These are phyloP conservation scores for Trichoderma cornu-damae DNA, from an alignment of 2,329 filamentous ascomycete genomes.

Conservation along the genomic window DNA sequence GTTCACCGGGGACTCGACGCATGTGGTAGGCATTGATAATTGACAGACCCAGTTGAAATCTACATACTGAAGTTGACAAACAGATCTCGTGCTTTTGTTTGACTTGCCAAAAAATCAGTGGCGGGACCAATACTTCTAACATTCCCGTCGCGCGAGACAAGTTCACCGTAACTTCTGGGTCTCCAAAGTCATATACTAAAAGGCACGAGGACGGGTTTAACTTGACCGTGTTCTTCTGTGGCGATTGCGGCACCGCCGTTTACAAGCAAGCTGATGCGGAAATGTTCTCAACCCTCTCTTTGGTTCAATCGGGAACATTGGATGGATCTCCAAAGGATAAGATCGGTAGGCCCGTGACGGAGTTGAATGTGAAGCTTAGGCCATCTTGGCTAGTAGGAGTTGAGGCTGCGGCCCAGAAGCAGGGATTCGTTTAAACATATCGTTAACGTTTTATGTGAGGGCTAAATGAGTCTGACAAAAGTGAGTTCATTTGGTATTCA, in stretches of 20 bases:
- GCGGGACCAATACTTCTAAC: not conserved
- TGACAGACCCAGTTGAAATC: not conserved
- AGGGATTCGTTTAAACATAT: conserved; percentile 2
- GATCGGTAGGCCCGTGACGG: not conserved
- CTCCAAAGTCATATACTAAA: conserved; percentile 9
- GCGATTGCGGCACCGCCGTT: not conserved
- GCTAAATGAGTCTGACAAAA: too few species aligned
- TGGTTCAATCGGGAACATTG: conserved; percentile 9
- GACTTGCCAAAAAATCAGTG: conserved; percentile 11
- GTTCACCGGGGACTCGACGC: not conserved
- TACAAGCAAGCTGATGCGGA: conserved; percentile 9
- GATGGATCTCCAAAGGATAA: not conserved
- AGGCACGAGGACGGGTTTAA: conserved; percentile 8
- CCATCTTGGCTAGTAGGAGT: not conserved
- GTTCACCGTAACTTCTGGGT: not conserved
- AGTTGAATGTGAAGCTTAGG: conserved; percentile 8
- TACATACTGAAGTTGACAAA: not conserved
- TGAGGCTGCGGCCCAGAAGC: not conserved
- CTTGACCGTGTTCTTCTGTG: conserved; percentile 12
- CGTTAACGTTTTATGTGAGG: too few species aligned
- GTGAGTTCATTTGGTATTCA: not conserved
- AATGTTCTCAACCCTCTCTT: conserved; percentile 2
- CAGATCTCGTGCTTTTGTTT: conserved; percentile 10
- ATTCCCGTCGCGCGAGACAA: conserved; percentile 1
- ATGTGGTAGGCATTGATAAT: not conserved